These are phyloP conservation scores for Plasmodium relictum DNA, from an alignment of 169 alveolate species.

Conservation along the genomic window DNA sequence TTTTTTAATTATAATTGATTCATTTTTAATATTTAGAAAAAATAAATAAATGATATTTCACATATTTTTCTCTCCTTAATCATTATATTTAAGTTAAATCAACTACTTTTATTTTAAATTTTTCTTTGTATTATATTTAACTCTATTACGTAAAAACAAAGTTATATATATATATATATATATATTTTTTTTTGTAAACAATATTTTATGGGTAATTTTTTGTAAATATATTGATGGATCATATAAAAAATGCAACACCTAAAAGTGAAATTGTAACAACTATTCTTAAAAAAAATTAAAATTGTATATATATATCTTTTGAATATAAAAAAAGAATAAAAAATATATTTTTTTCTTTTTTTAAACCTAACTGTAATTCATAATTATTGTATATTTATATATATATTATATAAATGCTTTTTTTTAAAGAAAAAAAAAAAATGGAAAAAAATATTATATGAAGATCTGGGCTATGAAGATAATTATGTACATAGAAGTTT, in stretches of 20 bases:
- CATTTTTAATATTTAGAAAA: neutral
- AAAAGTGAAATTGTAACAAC: slow-evolving; percentile 25
- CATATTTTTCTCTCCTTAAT: neutral
- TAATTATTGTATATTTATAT: neutral
- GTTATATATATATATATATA: slow-evolving; percentile 5
- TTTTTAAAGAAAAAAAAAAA: slow-evolving; percentile 52
- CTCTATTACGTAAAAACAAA: neutral
- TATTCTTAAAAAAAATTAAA: slow-evolving; percentile 20
- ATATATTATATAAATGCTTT: slow-evolving; percentile 19
- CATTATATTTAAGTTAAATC: neutral
- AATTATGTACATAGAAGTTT: slow-evolving; percentile 72
- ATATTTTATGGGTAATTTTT: slow-evolving; percentile 19
- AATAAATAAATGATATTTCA: neutral
- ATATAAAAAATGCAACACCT: slow-evolving; percentile 22
- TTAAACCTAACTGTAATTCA: neutral
- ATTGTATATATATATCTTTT: neutral
- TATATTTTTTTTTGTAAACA: neutral
- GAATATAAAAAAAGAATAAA: neutral
- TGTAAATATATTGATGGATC: slow-evolving; percentile 27
- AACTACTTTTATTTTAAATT: slow-evolving; percentile 8
- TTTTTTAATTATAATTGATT: neutral
- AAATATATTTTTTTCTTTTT: slow-evolving; percentile 4
- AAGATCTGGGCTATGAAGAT: slow-evolving; percentile 67
- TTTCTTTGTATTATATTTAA: neutral
- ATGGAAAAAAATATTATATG: slow-evolving; percentile 76